These are phyloP conservation scores for Eimeria praecox DNA, from an alignment of 169 alveolate species.

Conservation along the genomic window DNA sequence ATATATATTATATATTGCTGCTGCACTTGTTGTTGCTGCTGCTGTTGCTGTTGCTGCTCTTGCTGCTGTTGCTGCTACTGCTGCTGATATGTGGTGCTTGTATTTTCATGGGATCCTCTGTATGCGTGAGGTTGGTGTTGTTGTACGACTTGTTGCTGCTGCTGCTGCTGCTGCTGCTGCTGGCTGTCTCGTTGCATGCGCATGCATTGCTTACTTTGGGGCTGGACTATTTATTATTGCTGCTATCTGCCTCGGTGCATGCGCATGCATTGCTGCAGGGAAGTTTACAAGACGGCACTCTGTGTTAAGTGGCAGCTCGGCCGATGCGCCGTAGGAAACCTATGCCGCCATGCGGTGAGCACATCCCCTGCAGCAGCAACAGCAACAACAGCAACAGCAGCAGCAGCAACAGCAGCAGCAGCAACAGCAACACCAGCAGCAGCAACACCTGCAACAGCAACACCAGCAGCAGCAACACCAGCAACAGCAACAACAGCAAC, in stretches of 20 bases:
- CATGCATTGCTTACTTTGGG: background rate
- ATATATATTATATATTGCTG: background rate
- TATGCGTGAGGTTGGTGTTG: background rate
- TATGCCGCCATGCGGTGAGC: slow-evolving; percentile 81
- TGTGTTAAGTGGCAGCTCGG: slow-evolving; percentile 81
- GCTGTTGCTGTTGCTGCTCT: background rate
- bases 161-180: slow-evolving; percentile 3
- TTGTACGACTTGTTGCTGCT: background rate
- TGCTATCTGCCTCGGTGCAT: slow-evolving; percentile 34
- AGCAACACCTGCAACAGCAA: background rate
- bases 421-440: background rate
- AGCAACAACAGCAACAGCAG: slow-evolving; percentile 6
- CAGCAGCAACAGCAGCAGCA: slow-evolving; percentile 16
- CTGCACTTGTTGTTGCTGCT: background rate
- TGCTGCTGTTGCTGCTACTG: background rate
- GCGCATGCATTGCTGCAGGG: slow-evolving; percentile 47
- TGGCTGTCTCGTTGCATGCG: slow-evolving; percentile 8
- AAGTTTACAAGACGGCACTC: slow-evolving; percentile 80
- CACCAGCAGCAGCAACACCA: background rate
- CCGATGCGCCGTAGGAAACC: slow-evolving; percentile 79
- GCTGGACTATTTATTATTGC: background rate
- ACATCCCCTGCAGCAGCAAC: background rate
- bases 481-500: slow-evolving; percentile 16
- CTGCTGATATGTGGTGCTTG: background rate
- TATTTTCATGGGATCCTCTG: background rate